These are phyloP conservation scores for Hypoxylon intermedium DNA, from an alignment of 495 filamentous ascomycete species.

Conservation along the genomic window DNA sequence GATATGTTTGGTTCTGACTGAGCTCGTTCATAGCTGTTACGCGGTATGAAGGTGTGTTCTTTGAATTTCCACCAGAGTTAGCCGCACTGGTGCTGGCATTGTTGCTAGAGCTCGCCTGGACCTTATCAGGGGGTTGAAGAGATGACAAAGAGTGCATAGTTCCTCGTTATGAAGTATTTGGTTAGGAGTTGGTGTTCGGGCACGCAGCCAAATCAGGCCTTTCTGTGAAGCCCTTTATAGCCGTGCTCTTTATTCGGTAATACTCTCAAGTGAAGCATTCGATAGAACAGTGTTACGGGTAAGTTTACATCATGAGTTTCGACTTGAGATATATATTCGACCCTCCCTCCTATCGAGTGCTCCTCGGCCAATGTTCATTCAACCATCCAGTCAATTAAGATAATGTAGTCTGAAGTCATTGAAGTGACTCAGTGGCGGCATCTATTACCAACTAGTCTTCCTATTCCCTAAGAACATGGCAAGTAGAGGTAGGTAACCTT, in stretches of 20 bases:
- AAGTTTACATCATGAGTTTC: too few relatives aligned
- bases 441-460: not conserved
- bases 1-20: not conserved
- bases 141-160: not conserved
- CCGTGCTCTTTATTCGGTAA: too few relatives aligned
- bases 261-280: too few relatives aligned
- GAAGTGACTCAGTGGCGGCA: not conserved
- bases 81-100: not conserved
- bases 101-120: not conserved
- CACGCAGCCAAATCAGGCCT: too few relatives aligned
- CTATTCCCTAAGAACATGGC: not conserved
- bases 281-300: too few relatives aligned
- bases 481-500: not conserved
- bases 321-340: too few relatives aligned
- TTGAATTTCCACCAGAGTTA: not conserved
- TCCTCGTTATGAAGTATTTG: too few relatives aligned
- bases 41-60: not conserved
- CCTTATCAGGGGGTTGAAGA: not conserved
- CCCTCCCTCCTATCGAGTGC: too few relatives aligned
- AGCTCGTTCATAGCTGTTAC: conserved; percentile 7
- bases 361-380: not conserved
- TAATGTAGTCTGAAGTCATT: not conserved
- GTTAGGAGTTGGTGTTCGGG: too few relatives aligned
- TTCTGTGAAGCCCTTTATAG: too few relatives aligned
- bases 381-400: not conserved